These are phyloP conservation scores for Luffa aegyptiaca DNA, from an alignment of 306 rosid genomes.

Conservation along the genomic window DNA sequence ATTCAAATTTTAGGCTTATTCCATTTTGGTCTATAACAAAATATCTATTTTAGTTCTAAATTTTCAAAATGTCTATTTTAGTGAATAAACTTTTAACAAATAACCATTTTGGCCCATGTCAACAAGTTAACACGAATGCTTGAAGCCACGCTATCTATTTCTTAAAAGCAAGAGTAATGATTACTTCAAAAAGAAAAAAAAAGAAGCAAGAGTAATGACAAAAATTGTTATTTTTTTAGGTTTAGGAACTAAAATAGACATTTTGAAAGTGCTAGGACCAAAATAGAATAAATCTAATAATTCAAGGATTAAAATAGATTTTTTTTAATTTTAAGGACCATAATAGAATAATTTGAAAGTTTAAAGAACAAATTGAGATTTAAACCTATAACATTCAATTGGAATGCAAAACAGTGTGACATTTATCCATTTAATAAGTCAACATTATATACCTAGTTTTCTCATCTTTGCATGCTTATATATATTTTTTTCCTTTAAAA, in stretches of 20 bases:
- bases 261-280: background rate
- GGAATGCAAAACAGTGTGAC: background rate
- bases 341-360: background rate
- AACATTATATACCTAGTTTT: background rate
- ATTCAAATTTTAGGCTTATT: background rate
- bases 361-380: background rate
- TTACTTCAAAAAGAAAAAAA: too few relatives aligned
- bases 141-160: background rate
- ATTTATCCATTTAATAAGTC: background rate
- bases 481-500: background rate
- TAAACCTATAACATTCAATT: background rate
- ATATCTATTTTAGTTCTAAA: background rate
- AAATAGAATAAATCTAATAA: background rate
- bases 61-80: background rate
- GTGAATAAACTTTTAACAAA: background rate
- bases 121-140: background rate
- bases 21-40: background rate
- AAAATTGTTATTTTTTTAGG: background rate
- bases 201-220: background rate
- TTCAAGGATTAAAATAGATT: background rate
- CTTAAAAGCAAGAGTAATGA: background rate
- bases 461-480: background rate
- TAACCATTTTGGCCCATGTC: background rate
- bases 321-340: background rate
- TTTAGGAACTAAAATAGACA: background rate